Evolutionary conservation across 1,284 basidiomycete species (phyloP).

Genomic region (Puccinia coronata): DNA sequence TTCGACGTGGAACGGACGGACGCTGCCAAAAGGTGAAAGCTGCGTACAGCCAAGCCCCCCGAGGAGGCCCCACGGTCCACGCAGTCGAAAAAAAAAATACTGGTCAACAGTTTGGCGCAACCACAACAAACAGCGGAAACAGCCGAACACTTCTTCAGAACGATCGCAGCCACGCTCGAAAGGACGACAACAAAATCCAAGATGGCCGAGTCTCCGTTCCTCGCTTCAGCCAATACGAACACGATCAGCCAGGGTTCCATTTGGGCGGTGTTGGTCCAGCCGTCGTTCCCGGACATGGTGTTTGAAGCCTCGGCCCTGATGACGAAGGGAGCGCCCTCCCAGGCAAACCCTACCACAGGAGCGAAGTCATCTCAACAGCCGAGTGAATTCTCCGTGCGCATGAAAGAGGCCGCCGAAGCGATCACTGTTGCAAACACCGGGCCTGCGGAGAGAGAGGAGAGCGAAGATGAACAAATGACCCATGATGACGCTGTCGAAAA

Average conservation of each 20-base stretch:
- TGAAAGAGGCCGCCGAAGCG: conserved; percentile 40
- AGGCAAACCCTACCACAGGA: conserved; percentile 18
- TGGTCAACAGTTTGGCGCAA: too few relatives aligned
- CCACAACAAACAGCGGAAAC: too few relatives aligned
- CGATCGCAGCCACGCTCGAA: background rate
- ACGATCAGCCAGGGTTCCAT: conserved; percentile 41
- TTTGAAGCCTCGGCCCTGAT: conserved; percentile 42
- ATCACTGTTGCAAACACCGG: background rate
- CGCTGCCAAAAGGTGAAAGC: too few relatives aligned
- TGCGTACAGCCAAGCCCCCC: too few relatives aligned
- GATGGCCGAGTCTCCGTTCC: conserved; percentile 41
- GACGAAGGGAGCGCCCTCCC: conserved; percentile 33
- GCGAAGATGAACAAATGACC: background rate
- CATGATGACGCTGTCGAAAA: conserved; percentile 12
- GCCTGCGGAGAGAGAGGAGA: conserved; percentile 3
- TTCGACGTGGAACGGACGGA: too few relatives aligned
- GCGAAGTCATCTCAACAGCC: too few relatives aligned
- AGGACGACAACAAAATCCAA: background rate
- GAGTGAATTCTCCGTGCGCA: conserved; percentile 36
- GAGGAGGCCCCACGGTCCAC: too few relatives aligned
- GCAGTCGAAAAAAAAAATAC: too few relatives aligned
- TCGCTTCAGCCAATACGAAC: conserved; percentile 33
- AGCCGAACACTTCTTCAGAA: background rate
- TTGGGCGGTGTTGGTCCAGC: conserved; percentile 45
- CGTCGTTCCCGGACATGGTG: conserved; percentile 44